Percentiles rank a stretch among this genome's conserved stretches.
These are phyloP conservation scores for Melastoma candidum DNA, from an alignment of 441 rosid species.

Conservation along the genomic window DNA sequence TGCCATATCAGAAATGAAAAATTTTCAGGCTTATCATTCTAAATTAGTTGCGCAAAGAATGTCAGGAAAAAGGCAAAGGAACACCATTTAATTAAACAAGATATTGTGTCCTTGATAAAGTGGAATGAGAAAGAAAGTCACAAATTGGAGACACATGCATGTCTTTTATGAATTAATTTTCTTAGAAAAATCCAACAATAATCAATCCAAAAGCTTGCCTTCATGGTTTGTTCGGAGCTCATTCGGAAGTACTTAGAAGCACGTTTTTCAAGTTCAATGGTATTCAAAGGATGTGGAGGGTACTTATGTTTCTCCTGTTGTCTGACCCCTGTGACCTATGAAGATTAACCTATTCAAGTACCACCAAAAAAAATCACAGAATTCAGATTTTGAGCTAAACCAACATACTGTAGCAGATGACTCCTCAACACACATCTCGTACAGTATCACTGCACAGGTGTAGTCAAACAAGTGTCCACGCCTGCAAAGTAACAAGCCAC, in stretches of 20 bases:
- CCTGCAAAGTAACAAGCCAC: constrained; percentile 38
- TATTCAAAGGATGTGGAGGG: constrained; percentile 93
- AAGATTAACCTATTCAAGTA: constrained; percentile 9
- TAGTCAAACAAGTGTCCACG: constrained; percentile 92
- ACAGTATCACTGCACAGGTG: constrained; percentile 58
- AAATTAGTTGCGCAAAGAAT: no score
- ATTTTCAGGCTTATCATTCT: no score
- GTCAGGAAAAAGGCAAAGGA: no score
- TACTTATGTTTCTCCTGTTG: constrained; percentile 70
- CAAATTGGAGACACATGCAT: no score
- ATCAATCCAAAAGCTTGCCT: constrained; percentile 31
- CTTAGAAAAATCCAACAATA: no score
- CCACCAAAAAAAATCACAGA: constrained; percentile 15
- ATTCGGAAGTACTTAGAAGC: constrained; percentile 89
- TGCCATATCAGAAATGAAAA: no score
- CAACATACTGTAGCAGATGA: constrained; percentile 78
- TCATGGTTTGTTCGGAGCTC: constrained; percentile 98
- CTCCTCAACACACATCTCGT: constrained; percentile 91
- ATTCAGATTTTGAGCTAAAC: constrained; percentile 13
- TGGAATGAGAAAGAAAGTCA: no score
- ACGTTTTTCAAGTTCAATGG: constrained; percentile 93
- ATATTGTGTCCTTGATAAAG: no score
- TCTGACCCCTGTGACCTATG: constrained; percentile 69
- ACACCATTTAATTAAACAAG: no score
- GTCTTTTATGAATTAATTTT: no score